Base-by-base conservation (phyloP, 192 early-diverging fungal species). In the Jimgerdemannia flammicorona region DNA sequence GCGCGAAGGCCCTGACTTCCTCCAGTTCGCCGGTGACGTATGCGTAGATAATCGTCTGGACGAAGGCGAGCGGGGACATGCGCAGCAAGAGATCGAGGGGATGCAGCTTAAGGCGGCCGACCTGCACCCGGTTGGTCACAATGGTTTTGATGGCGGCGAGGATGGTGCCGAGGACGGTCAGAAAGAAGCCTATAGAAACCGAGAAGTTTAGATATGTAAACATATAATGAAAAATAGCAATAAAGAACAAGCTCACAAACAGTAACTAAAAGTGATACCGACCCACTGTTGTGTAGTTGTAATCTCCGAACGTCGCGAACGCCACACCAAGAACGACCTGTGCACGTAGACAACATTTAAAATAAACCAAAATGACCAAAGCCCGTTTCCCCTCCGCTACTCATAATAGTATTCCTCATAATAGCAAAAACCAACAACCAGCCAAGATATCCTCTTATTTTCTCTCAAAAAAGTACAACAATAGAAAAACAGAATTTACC, bases 231-330 rank as follows among this genome's bases (percentile, higher is more conserved):
- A 14, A 69, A 69, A 69, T 74, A 17, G 40, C 40, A 72, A 11
- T 40, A 19, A 43, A 10, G 10, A 74, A 74, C 71, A 74, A 67
- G 29, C 0, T 4, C 29, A 66, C 29, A 19, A 65, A n/a, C n/a
- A 6, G 9, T 29, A 29, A 29, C 29, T 29, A 29, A 29, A 29
- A 29, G 29, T 29, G 29, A 29, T 29, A 67, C 64, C 70, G 64
- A 79, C 77, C 94, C 44, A 90, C 73, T 54, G 84, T 72, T 2
- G 93, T 91, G 75, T 88, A 92, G n/a, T 85, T 83, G 74, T 95
- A 93, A 66, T 96, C 95, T 49, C 92, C 95, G 11, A 90, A 85
- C 2, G 96, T 97, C 10, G 96, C 91, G 80, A 97, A 81, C 10
- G 85, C 90, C 7, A 95, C 95, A 64, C 96, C 96, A 41, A 91